Conservation (phyloP, 306 rosid species). For the Delonix regia region DNA sequence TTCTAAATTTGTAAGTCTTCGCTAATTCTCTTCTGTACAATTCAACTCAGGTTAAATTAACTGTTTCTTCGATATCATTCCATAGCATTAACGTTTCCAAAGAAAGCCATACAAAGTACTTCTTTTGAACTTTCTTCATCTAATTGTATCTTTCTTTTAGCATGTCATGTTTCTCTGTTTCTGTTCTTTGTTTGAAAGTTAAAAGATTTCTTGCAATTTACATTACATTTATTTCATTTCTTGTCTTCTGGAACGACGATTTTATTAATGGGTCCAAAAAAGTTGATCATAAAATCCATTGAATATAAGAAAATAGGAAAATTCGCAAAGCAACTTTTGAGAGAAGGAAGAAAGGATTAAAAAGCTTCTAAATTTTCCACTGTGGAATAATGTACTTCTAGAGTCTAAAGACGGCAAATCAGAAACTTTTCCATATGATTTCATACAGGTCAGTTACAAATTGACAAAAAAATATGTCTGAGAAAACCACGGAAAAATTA, state of each 20-base stretch:
- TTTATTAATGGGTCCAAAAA: neutral
- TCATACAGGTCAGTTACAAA: neutral
- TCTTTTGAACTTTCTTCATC: no score
- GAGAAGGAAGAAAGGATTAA: slow-evolving; percentile 34
- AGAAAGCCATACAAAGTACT: no score
- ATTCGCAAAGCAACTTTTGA: neutral
- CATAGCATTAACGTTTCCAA: no score
- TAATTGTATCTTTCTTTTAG: no score
- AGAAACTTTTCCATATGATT: slow-evolving; percentile 3
- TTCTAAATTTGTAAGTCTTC: neutral
- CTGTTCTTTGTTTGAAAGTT: no score
- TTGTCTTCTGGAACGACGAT: no score
- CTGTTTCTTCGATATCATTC: no score
- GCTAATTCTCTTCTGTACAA: no score
- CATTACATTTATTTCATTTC: no score
- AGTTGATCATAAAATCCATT: neutral
- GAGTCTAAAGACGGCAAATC: neutral
- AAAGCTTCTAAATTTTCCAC: slow-evolving; percentile 29
- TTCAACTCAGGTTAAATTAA: no score
- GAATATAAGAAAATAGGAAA: neutral
- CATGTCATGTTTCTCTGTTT: no score
- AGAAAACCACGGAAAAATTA: neutral
- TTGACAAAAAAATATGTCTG: neutral
- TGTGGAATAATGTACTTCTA: slow-evolving; percentile 1
- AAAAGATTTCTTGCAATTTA: no score